These are phyloP conservation scores for Emmonsia crescens DNA, from an alignment of 2,329 filamentous ascomycete species.

Conservation along the genomic window DNA sequence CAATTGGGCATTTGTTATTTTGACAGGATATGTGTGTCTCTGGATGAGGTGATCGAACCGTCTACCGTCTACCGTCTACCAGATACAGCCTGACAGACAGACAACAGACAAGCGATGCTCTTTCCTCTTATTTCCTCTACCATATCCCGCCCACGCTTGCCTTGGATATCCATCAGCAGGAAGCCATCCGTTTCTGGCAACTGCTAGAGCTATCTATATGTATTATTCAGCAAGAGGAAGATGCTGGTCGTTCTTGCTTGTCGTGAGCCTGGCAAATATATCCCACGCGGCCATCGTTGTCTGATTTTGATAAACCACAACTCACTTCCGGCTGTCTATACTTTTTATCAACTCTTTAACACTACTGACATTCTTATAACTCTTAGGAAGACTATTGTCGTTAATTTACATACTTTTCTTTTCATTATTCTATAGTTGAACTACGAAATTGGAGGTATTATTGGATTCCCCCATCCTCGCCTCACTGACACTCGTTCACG, in stretches of 20 bases:
- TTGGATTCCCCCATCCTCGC: neutral
- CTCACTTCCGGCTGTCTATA: neutral
- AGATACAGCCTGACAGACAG: no score
- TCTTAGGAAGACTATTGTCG: neutral
- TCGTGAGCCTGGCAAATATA: neutral
- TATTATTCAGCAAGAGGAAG: neutral
- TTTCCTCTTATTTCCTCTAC: neutral
- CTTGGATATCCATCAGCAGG: neutral
- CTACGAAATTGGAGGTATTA: neutral
- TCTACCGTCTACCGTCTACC: no score
- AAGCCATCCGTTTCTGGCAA: no score
- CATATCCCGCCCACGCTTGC: neutral
- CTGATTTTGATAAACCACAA: neutral
- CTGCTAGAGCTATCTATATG: neutral
- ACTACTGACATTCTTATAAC: neutral
- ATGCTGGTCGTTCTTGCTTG: neutral
- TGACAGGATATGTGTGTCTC: neutral
- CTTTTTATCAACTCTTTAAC: neutral
- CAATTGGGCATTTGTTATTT: neutral
- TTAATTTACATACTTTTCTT: neutral
- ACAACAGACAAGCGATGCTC: neutral
- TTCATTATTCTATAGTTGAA: neutral
- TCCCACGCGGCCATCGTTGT: neutral
- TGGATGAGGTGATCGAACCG: neutral
- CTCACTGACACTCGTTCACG: conserved; percentile 1